A percentile compares a stretch with the other conserved stretches of the same genome.
These are phyloP conservation scores for Penicillium oxalicum DNA, from an alignment of 2,329 filamentous ascomycete species.

Conservation along the genomic window DNA sequence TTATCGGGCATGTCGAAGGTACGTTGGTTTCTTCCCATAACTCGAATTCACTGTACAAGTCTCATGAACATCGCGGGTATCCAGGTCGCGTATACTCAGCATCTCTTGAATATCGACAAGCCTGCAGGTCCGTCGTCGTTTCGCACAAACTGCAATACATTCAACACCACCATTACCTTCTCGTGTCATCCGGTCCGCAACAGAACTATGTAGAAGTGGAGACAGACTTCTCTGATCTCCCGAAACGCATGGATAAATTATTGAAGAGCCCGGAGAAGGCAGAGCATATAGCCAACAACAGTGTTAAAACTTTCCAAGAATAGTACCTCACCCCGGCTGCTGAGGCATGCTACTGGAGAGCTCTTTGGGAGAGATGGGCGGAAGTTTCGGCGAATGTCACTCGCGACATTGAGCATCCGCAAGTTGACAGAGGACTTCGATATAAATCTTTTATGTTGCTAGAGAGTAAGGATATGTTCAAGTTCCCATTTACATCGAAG, in stretches of 20 bases:
- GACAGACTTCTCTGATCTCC: slow-evolving; percentile 51
- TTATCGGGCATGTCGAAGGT: no score
- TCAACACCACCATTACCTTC: slow-evolving; percentile 40
- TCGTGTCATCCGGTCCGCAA: slow-evolving; percentile 36
- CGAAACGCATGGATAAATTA: slow-evolving; percentile 33
- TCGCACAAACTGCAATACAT: slow-evolving; percentile 43
- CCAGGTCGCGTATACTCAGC: slow-evolving; percentile 47
- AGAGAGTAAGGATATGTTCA: no score
- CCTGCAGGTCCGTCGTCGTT: slow-evolving; percentile 42
- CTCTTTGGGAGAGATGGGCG: slow-evolving; percentile 32
- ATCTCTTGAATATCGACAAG: slow-evolving; percentile 45
- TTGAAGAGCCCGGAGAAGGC: slow-evolving; percentile 34
- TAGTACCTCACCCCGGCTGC: slow-evolving; percentile 44
- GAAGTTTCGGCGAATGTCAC: slow-evolving; percentile 3
- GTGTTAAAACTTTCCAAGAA: slow-evolving; percentile 40
- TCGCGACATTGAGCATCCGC: no score
- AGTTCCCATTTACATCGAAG: no score
- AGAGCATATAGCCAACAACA: slow-evolving; percentile 43
- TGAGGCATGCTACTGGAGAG: slow-evolving; percentile 48
- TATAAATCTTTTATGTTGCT: no score
- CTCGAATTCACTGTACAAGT: no score
- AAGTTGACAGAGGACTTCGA: no score
- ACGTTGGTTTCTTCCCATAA: no score
- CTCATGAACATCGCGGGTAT: slow-evolving; percentile 43
- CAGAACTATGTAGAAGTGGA: slow-evolving; percentile 44